Evolutionary conservation across 176 grass and related monocot genomes (phyloP).

Genomic region (Hordeum vulgare): DNA sequence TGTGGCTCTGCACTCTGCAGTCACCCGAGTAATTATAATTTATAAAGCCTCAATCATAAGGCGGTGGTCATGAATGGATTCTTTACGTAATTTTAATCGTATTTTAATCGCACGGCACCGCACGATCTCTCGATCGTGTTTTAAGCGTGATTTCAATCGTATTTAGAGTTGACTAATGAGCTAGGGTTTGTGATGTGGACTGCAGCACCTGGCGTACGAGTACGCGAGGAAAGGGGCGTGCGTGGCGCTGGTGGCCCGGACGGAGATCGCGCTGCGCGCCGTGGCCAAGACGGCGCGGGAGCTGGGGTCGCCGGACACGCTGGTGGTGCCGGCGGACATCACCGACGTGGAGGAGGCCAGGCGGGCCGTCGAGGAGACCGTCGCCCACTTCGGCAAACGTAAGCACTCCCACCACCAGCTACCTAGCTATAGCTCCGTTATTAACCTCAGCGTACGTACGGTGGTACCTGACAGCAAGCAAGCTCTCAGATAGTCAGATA

Average conservation of each 20-base stretch:
- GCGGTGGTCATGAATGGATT: not conserved
- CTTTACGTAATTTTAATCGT: no score
- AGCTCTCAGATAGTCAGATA: not conserved
- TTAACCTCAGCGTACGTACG: not conserved
- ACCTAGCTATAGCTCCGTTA: not conserved
- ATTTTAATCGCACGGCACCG: no score
- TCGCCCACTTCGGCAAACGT: conserved; percentile 74
- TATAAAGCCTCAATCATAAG: not conserved
- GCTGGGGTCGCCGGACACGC: conserved; percentile 52
- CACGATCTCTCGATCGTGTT: no score
- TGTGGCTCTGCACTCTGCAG: not conserved
- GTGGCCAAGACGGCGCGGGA: conserved; percentile 55
- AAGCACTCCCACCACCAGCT: not conserved
- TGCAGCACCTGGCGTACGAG: conserved; percentile 76
- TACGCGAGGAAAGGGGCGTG: conserved; percentile 70
- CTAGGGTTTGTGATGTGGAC: no score
- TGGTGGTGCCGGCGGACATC: conserved; percentile 60
- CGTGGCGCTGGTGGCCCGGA: conserved; percentile 70
- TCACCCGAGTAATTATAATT: not conserved
- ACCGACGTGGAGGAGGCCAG: conserved; percentile 55
- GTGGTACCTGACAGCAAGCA: no score
- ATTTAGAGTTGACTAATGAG: no score
- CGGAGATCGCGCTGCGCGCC: conserved; percentile 44
- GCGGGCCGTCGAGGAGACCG: conserved; percentile 68
- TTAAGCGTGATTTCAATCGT: no score